Base-by-base conservation (phyloP, 371 early-diverging fungal species). In the Lichtheimia corymbifera region DNA sequence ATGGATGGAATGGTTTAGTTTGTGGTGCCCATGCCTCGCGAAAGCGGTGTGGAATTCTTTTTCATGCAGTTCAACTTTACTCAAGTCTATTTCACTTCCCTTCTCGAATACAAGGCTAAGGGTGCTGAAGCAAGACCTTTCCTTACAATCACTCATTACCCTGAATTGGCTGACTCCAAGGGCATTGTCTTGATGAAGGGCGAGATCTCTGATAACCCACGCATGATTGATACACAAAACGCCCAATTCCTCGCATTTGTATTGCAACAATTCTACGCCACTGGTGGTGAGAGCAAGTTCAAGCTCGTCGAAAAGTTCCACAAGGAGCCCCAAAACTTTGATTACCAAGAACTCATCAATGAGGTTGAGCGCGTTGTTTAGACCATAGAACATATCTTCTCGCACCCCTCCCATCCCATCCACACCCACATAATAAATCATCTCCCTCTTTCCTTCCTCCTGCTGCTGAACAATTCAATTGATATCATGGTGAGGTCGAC, bases 141-240 rank as follows among this genome's bases (percentile, higher is more conserved):
- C 66, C 82, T 97, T 55, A 91, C 92, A 11, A 65, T 97, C 58
- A 92, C 93, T 6, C 93, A 94, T 66, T 95, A 93, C 82, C 87
- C 92, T 40, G 97, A 97, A 50, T 77, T 96, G 55, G 71, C 80
- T 18, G 84, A 90, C 0, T 72, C 79, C 61, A 92, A 95, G 71
- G 89, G 82, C 20, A 83, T 97, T 58, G 95, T 96, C 20, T 80
- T 97, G 56, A 97, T 97, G 97, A 82, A 85, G 35, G 97, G 97
- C 14, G 92, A 93, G 59, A 67, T 90, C 43, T 83, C 83, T 9
- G 80, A 83, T 27, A 67, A 75, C 28, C 79, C 85, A 14, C 76
- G 74, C 18, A 68, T 83, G 62, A 60, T 96, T 45, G 86, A 80
- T 25, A 60, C 83, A n/a, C 81, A 83, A 17, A 90, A 91, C 47